Percentiles rank a stretch among this genome's conserved stretches.
Evolutionary conservation across 176 grass and related monocot genomes (phyloP).

Genomic region (Ensete ventricosum): DNA sequence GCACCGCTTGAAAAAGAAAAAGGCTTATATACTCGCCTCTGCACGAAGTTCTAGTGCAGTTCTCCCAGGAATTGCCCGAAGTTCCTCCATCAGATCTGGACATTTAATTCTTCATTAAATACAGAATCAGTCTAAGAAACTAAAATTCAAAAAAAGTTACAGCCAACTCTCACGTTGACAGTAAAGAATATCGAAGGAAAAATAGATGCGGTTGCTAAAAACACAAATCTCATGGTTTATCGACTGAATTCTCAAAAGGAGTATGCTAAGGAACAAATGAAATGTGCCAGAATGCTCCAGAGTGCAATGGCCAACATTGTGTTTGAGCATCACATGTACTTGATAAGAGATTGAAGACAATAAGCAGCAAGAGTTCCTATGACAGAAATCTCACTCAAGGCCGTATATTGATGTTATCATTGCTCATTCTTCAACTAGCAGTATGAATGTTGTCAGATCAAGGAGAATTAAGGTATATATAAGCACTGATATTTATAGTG

Average conservation of each 20-base stretch:
- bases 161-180: background rate
- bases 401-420: background rate
- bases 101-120: constrained; percentile 1
- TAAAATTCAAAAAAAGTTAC: background rate
- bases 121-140: background rate
- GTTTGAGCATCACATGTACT: background rate
- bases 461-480: background rate
- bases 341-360: background rate
- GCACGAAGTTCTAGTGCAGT: constrained; percentile 76
- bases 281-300: too few species aligned
- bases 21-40: constrained; percentile 38
- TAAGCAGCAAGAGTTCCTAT: background rate
- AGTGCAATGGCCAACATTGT: too few species aligned
- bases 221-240: too few species aligned
- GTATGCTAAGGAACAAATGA: too few species aligned
- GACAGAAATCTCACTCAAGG: background rate
- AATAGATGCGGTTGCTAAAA: too few species aligned
- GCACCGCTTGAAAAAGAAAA: background rate
- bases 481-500: too few species aligned
- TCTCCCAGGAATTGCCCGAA: constrained; percentile 68
- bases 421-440: background rate
- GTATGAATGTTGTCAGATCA: background rate
- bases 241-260: too few species aligned
- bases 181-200: background rate
- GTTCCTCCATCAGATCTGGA: constrained; percentile 73